phyloP scores from a whole-genome alignment of 805 yeast species.

The Tetrapisispora fleetii region DNA sequence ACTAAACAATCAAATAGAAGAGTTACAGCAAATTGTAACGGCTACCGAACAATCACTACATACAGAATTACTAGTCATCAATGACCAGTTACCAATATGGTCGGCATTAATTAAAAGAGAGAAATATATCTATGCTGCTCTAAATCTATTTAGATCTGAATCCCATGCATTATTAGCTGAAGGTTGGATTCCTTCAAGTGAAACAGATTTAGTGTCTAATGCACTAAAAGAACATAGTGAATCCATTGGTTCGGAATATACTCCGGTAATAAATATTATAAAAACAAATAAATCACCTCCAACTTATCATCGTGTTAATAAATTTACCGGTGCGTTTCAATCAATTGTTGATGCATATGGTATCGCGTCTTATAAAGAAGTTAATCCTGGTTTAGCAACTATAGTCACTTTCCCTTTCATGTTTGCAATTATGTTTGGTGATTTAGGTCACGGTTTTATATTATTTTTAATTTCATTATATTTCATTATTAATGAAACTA shows the following conservation, averaged over 20 bases:
- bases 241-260: slow-evolving; percentile 32
- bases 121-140: slow-evolving; percentile 66
- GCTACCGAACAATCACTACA: slow-evolving; percentile 60
- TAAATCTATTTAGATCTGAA: slow-evolving; percentile 71
- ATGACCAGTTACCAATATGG: slow-evolving; percentile 71
- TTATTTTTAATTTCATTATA: slow-evolving; percentile 62
- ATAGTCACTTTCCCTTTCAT: slow-evolving; percentile 93
- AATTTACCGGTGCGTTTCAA: slow-evolving; percentile 90
- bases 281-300: slow-evolving; percentile 85
- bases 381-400: slow-evolving; percentile 93
- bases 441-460: slow-evolving; percentile 89
- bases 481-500: slow-evolving; percentile 65
- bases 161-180: slow-evolving; percentile 86
- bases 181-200: slow-evolving; percentile 91
- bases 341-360: slow-evolving; percentile 93
- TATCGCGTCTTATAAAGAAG: slow-evolving; percentile 84
- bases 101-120: slow-evolving; percentile 60
- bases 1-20: slow-evolving; percentile 41
- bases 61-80: slow-evolving; percentile 70
- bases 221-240: slow-evolving; percentile 45
- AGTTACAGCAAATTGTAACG: slow-evolving; percentile 49
- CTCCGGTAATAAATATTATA: slow-evolving; percentile 48
- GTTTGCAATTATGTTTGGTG: slow-evolving; percentile 99
- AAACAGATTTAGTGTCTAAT: slow-evolving; percentile 52
- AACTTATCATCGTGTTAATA: slow-evolving; percentile 88